A percentile compares a stretch with the other conserved stretches of the same genome.
Evolutionary conservation across 345 rosid genomes (phyloP).

Genomic region (Cardamine chenopodiifolia): DNA sequence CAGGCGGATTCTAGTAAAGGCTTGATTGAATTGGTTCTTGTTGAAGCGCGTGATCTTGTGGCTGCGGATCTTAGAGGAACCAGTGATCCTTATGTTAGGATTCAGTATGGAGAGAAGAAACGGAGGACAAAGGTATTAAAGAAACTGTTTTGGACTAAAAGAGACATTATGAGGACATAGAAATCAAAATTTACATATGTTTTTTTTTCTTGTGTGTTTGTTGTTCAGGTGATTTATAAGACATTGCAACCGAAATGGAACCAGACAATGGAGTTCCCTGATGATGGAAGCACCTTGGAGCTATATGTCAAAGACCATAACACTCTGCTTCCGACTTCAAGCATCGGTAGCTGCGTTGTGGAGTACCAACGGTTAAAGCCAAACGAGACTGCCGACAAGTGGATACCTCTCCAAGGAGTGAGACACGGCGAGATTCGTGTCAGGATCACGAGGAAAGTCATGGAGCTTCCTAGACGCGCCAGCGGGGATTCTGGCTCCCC

Average conservation of each 20-base stretch:
- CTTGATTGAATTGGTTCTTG: constrained; percentile 81
- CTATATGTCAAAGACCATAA: constrained; percentile 90
- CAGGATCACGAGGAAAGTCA: constrained; percentile 75
- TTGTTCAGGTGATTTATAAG: constrained; percentile 65
- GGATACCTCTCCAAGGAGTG: constrained; percentile 99
- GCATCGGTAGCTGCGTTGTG: constrained; percentile 80
- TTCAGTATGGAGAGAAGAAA: constrained; percentile 81
- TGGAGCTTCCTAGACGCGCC: constrained; percentile 51
- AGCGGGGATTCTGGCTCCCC: constrained; percentile 64
- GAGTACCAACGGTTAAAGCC: constrained; percentile 87
- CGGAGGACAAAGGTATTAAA: constrained; percentile 89
- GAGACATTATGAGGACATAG: neutral
- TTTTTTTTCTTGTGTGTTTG: neutral
- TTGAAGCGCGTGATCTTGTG: constrained; percentile 85
- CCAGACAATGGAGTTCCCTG: constrained; percentile 89
- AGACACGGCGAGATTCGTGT: constrained; percentile 81
- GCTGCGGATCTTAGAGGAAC: constrained; percentile 98
- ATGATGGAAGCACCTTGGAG: constrained; percentile 72
- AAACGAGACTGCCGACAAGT: constrained; percentile 78
- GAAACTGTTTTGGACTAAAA: too few relatives aligned
- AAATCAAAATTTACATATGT: neutral
- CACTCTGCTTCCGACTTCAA: constrained; percentile 78
- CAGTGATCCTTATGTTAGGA: constrained; percentile 96
- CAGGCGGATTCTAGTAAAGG: constrained; percentile 74
- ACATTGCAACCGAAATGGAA: constrained; percentile 86